phyloP scores from a whole-genome alignment of 1,284 basidiomycete species.

The Ceratobasidium theobromae region DNA sequence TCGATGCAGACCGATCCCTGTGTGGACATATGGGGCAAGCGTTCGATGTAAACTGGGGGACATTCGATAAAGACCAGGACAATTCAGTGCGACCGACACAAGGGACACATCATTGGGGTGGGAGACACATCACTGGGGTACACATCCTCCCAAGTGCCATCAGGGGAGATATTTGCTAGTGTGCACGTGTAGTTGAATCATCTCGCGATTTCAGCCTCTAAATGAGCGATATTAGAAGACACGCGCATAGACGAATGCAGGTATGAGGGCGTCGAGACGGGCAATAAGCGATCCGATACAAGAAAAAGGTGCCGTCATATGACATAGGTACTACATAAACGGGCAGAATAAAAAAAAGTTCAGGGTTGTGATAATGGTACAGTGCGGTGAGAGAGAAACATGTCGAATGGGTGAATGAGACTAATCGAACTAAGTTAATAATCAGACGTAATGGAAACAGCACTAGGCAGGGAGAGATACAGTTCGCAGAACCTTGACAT shows the following conservation, averaged over 20 bases:
- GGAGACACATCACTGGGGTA: neutral
- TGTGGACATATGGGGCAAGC: too few relatives aligned
- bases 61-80: too few relatives aligned
- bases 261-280: too few relatives aligned
- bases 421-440: constrained; percentile 30
- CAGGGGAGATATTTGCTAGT: neutral
- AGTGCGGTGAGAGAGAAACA: constrained; percentile 18
- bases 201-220: too few relatives aligned
- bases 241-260: too few relatives aligned
- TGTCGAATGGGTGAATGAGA: constrained; percentile 19
- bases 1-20: too few relatives aligned
- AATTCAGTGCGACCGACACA: too few relatives aligned
- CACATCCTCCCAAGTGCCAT: neutral
- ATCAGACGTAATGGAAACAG: neutral
- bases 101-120: neutral
- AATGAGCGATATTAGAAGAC: too few relatives aligned
- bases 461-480: constrained; percentile 16
- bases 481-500: constrained; percentile 28
- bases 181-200: too few relatives aligned
- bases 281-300: neutral
- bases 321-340: constrained; percentile 31
- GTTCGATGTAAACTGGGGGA: too few relatives aligned
- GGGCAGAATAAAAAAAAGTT: neutral
- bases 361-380: constrained; percentile 10
- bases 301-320: constrained; percentile 14